phyloP scores from a whole-genome alignment of 495 filamentous ascomycete genomes.

The Sabuloglossum arenarium region DNA sequence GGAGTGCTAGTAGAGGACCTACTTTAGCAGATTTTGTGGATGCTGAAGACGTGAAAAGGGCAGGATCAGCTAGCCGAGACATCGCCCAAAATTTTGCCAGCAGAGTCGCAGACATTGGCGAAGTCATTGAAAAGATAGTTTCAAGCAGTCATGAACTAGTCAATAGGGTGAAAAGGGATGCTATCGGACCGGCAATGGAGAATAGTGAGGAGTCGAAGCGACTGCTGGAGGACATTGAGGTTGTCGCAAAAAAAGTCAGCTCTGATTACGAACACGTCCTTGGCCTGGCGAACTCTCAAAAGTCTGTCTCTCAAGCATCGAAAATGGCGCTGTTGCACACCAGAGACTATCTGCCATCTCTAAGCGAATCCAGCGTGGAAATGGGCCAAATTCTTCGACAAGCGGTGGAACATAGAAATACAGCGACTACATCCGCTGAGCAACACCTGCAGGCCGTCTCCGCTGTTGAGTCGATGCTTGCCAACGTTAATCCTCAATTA shows the following conservation, averaged over 20 bases:
- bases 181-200: slow-evolving; percentile 12
- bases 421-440: slow-evolving; percentile 33
- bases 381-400: slow-evolving; percentile 52
- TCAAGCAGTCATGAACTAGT: slow-evolving; percentile 30
- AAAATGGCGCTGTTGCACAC: slow-evolving; percentile 77
- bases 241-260: slow-evolving; percentile 63
- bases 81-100: slow-evolving; percentile 30
- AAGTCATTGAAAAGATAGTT: slow-evolving; percentile 28
- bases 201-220: slow-evolving; percentile 25
- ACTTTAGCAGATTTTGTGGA: slow-evolving; percentile 59
- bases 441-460: slow-evolving; percentile 65
- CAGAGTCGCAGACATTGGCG: slow-evolving; percentile 29
- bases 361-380: slow-evolving; percentile 47
- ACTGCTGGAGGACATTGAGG: slow-evolving; percentile 68
- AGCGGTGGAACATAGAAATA: slow-evolving; percentile 40
- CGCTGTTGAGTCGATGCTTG: slow-evolving; percentile 48
- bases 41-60: slow-evolving; percentile 38
- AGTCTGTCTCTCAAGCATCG: slow-evolving; percentile 58
- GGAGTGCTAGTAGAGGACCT: slow-evolving; percentile 11
- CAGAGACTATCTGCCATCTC: slow-evolving; percentile 63
- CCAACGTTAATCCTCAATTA: slow-evolving; percentile 48
- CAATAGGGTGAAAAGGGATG: slow-evolving; percentile 16
- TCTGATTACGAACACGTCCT: slow-evolving; percentile 71
- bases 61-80: slow-evolving; percentile 27
- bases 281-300: slow-evolving; percentile 40